Conservation (phyloP, 331 rosid species). For the Rosa hybrid region DNA sequence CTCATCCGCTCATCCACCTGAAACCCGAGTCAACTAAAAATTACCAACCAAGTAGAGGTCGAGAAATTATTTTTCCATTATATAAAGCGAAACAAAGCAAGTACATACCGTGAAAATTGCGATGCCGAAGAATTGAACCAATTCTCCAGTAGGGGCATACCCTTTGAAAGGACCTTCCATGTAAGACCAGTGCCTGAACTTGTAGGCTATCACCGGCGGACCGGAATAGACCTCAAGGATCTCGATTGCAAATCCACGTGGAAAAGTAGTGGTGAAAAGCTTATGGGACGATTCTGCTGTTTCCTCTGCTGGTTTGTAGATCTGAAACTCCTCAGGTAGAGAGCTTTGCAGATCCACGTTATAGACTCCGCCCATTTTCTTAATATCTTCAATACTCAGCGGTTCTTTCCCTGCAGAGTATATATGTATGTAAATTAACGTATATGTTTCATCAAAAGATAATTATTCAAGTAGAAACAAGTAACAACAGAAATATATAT, state of each 20-base stretch:
- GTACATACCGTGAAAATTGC: slow-evolving; percentile 44
- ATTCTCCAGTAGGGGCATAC: slow-evolving; percentile 56
- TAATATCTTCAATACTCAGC: slow-evolving; percentile 30
- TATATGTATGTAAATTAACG: neutral
- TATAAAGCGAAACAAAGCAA: no score
- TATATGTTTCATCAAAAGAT: neutral
- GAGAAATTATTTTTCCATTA: neutral
- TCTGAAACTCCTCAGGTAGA: slow-evolving; percentile 46
- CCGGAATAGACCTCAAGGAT: slow-evolving; percentile 56
- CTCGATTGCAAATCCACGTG: slow-evolving; percentile 71
- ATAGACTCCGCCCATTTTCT: slow-evolving; percentile 61
- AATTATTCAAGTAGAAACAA: no score
- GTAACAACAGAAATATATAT: no score
- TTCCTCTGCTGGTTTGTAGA: slow-evolving; percentile 53
- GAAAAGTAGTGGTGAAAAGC: slow-evolving; percentile 51
- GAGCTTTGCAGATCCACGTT: slow-evolving; percentile 54
- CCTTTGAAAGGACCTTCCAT: slow-evolving; percentile 77
- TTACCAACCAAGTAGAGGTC: neutral
- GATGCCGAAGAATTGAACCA: slow-evolving; percentile 51
- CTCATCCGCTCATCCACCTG: slow-evolving; percentile 52
- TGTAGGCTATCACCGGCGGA: slow-evolving; percentile 58
- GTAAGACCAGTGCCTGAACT: slow-evolving; percentile 78
- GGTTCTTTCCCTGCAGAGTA: slow-evolving; percentile 42
- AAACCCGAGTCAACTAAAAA: neutral
- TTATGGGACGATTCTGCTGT: slow-evolving; percentile 47